Percentiles rank a stretch among this genome's conserved stretches.
phyloP scores from a whole-genome alignment of 2,329 filamentous ascomycete genomes.

The Huntiella abstrusa region DNA sequence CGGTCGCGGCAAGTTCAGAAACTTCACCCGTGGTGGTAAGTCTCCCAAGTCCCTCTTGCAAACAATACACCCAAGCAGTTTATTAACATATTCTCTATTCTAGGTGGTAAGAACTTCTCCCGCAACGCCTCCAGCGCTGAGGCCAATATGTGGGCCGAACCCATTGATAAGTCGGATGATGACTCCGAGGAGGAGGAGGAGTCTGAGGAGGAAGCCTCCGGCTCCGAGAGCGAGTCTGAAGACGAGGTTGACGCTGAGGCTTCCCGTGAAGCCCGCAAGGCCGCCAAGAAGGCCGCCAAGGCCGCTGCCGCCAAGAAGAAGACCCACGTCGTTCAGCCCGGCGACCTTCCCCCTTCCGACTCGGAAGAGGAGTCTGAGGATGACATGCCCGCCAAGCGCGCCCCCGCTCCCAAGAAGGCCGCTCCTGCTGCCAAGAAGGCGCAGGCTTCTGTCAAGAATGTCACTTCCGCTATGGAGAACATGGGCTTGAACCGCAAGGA shows the following conservation, averaged over 20 bases:
- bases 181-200: conserved; percentile 35
- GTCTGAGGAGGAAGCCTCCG: conserved; percentile 29
- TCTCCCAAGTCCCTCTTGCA: conserved; percentile 4
- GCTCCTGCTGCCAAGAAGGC: conserved; percentile 28
- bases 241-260: conserved; percentile 30
- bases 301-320: conserved; percentile 65
- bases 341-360: conserved; percentile 65
- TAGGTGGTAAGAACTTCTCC: conserved; percentile 91
- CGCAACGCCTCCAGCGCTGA: conserved; percentile 73
- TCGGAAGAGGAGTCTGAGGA: conserved; percentile 31
- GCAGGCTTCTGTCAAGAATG: conserved; percentile 27
- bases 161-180: conserved; percentile 30
- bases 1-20: conserved; percentile 84
- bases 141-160: conserved; percentile 55
- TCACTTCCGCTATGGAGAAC: conserved; percentile 37
- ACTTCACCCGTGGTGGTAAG: conserved; percentile 78
- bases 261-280: conserved; percentile 73
- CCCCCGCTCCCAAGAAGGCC: conserved; percentile 63
- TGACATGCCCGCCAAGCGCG: conserved; percentile 40
- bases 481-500: conserved; percentile 32
- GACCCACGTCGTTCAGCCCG: conserved; percentile 53
- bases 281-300: conserved; percentile 77
- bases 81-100: background rate
- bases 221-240: conserved; percentile 32
- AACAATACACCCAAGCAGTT: background rate